Evolutionary conservation across 176 grass and related monocot genomes (phyloP), one percentile per base, ranked within the genome.

Genomic region (Melocanna baccifera): DNA sequence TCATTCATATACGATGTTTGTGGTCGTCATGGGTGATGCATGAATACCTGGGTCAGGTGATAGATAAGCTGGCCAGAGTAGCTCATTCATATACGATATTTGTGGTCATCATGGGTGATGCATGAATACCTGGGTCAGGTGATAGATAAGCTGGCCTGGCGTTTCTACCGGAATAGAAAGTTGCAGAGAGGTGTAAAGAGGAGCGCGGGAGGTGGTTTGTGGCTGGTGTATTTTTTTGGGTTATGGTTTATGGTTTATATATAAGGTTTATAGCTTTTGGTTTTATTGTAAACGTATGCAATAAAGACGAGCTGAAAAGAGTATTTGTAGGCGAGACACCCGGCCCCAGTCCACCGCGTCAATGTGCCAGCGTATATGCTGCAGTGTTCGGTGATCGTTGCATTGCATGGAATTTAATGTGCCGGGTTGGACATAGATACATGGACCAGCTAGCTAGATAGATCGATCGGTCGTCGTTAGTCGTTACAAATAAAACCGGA

Each of bases 361-460:
- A 9, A 23, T 29, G 46, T 42, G 67, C 26, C 67, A 39, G 53
- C n/a, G 50, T 39, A 48, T 53, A 11, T 18, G 15, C 56, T 9
- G 48, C 75, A 40, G 30, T 7, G 73, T 63, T 88, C 40, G 82
- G 82, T 85, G 69, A 75, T 68, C 16, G 41, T 52, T 85, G 7
- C 62, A 43, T 52, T 85, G 7, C 62, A 43, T 6, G 25, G 52
- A 81, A 89, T 81, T 81, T 76, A 85, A 59, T 87, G 20, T 56
- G 3, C 45, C 23, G 34, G 53, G 55, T 19, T 20, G 32, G 45
- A 53, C 67, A 71, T 23, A 77, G 64, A 83, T 63, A 32, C 65
- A 71, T 39, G 64, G 32, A 39, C 16, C 32, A 45, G 10, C 16
- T 22, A 5, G 19, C 36, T 39, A 40, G 65, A 69, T 69, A 22